Evolutionary conservation across 768 basidiomycete species (phyloP).

Genomic region (Boletus rubroflammeus): DNA sequence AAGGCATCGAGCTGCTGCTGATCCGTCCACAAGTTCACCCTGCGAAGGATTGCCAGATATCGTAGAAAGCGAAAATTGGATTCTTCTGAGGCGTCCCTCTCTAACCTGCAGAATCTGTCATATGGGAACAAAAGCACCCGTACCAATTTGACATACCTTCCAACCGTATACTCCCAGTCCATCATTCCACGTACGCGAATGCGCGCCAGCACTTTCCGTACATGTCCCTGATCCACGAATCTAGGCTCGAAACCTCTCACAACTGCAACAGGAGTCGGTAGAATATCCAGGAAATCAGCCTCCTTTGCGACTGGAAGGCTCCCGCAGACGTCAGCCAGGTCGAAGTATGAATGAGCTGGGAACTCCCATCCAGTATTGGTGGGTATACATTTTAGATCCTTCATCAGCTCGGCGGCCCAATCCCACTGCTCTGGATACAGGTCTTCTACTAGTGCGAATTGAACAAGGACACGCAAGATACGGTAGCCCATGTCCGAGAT

Average conservation of each 20-base stretch:
- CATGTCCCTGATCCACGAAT: neutral
- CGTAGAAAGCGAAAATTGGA: slow-evolving; percentile 33
- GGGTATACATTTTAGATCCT: slow-evolving; percentile 58
- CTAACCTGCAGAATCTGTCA: slow-evolving; percentile 6
- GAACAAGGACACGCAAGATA: slow-evolving; percentile 54
- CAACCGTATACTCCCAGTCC: slow-evolving; percentile 7
- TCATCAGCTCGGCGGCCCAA: slow-evolving; percentile 47
- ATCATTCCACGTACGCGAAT: slow-evolving; percentile 36
- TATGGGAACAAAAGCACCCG: slow-evolving; percentile 33
- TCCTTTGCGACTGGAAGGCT: slow-evolving; percentile 15
- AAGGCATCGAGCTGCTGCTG: neutral
- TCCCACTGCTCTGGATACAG: slow-evolving; percentile 51
- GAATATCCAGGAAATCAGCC: neutral
- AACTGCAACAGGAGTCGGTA: neutral
- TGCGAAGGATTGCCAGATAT: slow-evolving; percentile 62
- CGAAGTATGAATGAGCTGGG: slow-evolving; percentile 75
- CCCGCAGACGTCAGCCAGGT: slow-evolving; percentile 76
- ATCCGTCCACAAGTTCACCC: too few species aligned
- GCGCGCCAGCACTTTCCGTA: slow-evolving; percentile 1
- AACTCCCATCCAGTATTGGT: slow-evolving; percentile 67
- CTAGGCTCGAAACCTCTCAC: neutral
- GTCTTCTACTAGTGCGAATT: slow-evolving; percentile 71
- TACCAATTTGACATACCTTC: slow-evolving; percentile 36
- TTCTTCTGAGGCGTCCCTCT: slow-evolving; percentile 6
- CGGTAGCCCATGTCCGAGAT: slow-evolving; percentile 50